Base-by-base conservation (phyloP, 768 basidiomycete species). In the Tricholoma sp. region DNA sequence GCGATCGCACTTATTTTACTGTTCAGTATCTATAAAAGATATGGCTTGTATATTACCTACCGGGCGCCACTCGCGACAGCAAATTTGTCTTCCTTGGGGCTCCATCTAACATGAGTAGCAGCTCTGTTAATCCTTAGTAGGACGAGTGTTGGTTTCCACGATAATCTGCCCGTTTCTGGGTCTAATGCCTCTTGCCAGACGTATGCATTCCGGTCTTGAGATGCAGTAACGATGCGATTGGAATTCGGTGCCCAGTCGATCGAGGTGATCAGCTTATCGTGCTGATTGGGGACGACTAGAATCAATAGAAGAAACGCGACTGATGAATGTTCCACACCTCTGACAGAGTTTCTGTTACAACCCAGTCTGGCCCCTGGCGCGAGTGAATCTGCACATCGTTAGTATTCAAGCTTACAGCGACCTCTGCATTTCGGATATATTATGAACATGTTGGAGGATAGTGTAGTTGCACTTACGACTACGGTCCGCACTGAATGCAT, bases 151-250 rank as follows among this genome's bases (percentile, higher is more conserved):
- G 97, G 97, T 73, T 95, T 94, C 97, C 97, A 99, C 54, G 82
- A 66, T 52, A 79, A 68, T 45, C 76, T 80, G 6, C 91, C 91
- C 0, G 90, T 89, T 56, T 79, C 76, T 1, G 85, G 77, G 63
- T 94, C 89, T 29, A 82, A 77, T 8, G 82, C 82, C 67, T 89
- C 86, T 54, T 92, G 88, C 97, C 97, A 99, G 32, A 99, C 97
- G 66, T 99, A 99, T 36, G 97, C 96, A 68, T 99, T 99, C 53
- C 97, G 80, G 69, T 99, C 97, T 70, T 99, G 96, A n/a, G 95
- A 96, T 63, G 94, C 92, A 11, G 97, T 98, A 24, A 99, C 96
- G 73, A 99, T 96, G 45, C 92, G 89, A 74, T 98, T 98, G 48
- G 97, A 94, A 62, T 83, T 83, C 15, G 95, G 94, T 11, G 95